Base-by-base conservation (phyloP, 1,284 basidiomycete species). In the Wolfiporia cocos region DNA sequence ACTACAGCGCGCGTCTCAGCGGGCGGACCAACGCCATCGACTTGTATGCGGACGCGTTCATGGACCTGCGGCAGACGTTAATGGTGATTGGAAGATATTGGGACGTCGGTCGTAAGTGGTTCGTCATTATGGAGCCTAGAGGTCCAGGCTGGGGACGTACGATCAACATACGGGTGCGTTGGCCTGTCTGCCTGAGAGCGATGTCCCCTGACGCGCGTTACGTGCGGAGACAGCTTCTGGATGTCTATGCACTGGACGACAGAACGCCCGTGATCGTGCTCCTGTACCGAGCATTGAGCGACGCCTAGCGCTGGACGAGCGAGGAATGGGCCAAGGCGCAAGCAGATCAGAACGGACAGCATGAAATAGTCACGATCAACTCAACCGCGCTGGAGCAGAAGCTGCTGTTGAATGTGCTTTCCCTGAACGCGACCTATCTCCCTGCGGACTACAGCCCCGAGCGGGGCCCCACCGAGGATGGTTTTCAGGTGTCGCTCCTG, bases 321-420 rank as follows among this genome's bases (percentile, higher is more conserved):
- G 33, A 40, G 2, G 35, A 45, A 2, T 55, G 55, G 55, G n/a
- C 41, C 5, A 38, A 46, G n/a, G 34, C 41, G 12, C 49, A 51
- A 30, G 26, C 35, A 24, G 15, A 17, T 4, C 32, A 41, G 21
- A 39, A 44, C 28, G 31, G 31, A 14, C 26, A n/a, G n/a, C 19
- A 15, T 34, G 17, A 5, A n/a, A 30, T 24, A 32, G 42, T 19
- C 38, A 34, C 44, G 26, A 49, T 56, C 37, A 48, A 37, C 2
- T 52, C 63, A 6, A 61, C 64, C 3, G 46, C 50, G 4, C 49
- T 66, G 23, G 69, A 67, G 45, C 62, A 64, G 38, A 63, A 63
- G 32, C 42, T 63, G 4, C 34, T 65, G 9, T 45, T 57, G 15
- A 58, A 54, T 5, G 41, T 69, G 29, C 55, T 72, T 17, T 52